Base-by-base conservation (phyloP, 2,329 filamentous ascomycete genomes). In the Diplodia scrobiculata region DNA sequence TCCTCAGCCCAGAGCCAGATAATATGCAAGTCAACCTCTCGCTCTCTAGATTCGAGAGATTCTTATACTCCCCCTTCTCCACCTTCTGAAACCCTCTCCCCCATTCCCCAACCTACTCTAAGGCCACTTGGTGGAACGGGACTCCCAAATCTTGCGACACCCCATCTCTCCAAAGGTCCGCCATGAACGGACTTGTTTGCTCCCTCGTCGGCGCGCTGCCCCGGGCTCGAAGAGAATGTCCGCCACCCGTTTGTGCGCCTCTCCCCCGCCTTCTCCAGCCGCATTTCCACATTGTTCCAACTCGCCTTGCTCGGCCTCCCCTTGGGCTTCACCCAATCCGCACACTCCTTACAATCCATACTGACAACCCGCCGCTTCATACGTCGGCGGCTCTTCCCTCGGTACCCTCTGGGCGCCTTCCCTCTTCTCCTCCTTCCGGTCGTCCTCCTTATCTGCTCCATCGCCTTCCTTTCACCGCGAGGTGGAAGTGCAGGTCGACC, bases 111-210 rank as follows among this genome's bases (percentile, higher is more conserved):
- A 68, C 65, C 25, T 69, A 41, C 32, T 68, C 45, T 1, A 67
- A n/a, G 6, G 64, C 65, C 34, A 71, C 34, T 32, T 69, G 51
- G 17, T 70, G 69, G 21, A 41, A 70, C 2, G 65, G 63, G 2
- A 70, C 51, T 1, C 65, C 65, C 13, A 71, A 14, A 32, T 70
- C 69, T 34, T 71, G 69, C 2, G 64, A 68, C 29, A 71, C 59
- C 0, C 65, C 62, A 45, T 71, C 69, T 21, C 41, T 36, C 32
- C 50, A 45, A 63, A 54, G 17, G 29, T 32, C 47, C 21, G 14
- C n/a, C n/a, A 45, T 10, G n/a, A 19, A n/a, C 1, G 7, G 41
- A 45, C 41, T 19, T 19, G 13, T 9, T 3, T 19, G 9, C 0
- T 19, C 7, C 17, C 13, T 19, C 41, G 17, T 3, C 17, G 41